Evolutionary conservation across 1,139 yeast genomes (phyloP).

Genomic region (Debaryomycetaceae sp.): DNA sequence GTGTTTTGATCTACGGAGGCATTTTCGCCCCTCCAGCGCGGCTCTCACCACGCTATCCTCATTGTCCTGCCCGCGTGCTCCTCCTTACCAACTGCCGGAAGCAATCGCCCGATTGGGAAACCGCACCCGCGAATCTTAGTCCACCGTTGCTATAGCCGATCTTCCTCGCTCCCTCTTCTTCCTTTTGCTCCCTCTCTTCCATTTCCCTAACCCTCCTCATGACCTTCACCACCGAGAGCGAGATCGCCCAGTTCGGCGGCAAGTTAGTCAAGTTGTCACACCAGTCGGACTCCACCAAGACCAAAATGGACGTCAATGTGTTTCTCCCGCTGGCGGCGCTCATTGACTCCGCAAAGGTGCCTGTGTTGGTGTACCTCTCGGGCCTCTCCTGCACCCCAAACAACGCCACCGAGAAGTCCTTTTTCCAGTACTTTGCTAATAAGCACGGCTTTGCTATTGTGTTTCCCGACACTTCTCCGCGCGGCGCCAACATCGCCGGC

Average conservation of each 20-base stretch:
- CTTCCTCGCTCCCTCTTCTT: no score
- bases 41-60: no score
- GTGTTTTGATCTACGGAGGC: no score
- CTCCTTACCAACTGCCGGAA: no score
- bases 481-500: constrained; percentile 81
- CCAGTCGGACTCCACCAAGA: constrained; percentile 58
- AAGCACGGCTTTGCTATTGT: constrained; percentile 82
- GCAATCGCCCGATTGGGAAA: no score
- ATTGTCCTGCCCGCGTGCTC: no score
- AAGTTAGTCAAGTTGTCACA: constrained; percentile 71
- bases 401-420: constrained; percentile 94
- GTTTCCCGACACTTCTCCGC: constrained; percentile 95
- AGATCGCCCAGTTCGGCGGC: constrained; percentile 72
- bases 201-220: no score
- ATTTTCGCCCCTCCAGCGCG: no score
- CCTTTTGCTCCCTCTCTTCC: no score
- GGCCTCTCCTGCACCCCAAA: constrained; percentile 94
- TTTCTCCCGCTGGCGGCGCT: constrained; percentile 63
- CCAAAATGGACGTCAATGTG: constrained; percentile 79
- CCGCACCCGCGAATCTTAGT: no score
- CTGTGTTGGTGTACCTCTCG: constrained; percentile 76
- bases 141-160: no score
- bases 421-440: constrained; percentile 76
- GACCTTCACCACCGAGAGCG: constrained; percentile 52
- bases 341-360: constrained; percentile 34